Percentiles rank a stretch among this genome's conserved stretches.
These are phyloP conservation scores for Botrytis hyacinthi DNA, from an alignment of 2,329 filamentous ascomycete species.

Conservation along the genomic window DNA sequence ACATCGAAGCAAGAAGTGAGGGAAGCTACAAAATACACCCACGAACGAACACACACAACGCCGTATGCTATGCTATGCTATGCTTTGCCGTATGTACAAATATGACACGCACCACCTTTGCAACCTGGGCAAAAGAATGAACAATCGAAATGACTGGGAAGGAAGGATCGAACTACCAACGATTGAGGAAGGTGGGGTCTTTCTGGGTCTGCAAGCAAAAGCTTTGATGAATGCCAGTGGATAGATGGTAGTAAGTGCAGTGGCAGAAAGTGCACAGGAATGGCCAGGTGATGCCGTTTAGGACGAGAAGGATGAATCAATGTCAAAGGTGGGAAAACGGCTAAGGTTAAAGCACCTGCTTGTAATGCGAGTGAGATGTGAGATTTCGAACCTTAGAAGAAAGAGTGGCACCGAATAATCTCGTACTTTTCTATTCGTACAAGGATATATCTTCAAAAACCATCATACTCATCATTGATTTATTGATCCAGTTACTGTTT, in stretches of 20 bases:
- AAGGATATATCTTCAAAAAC: background rate
- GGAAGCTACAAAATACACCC: background rate
- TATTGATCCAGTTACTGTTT: background rate
- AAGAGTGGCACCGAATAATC: background rate
- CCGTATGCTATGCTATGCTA: background rate
- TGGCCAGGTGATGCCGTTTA: background rate
- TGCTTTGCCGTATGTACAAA: background rate
- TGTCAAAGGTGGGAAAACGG: background rate
- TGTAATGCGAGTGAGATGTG: constrained; percentile 1
- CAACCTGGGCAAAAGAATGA: background rate
- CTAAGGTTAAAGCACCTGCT: background rate
- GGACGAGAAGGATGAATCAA: background rate
- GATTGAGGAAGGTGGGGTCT: constrained; percentile 14
- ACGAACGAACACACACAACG: background rate
- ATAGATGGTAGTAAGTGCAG: background rate
- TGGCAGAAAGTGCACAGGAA: background rate
- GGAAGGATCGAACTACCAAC: constrained; percentile 20
- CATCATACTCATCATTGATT: background rate
- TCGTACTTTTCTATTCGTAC: background rate
- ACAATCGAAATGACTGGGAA: constrained; percentile 8
- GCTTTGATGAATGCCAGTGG: background rate
- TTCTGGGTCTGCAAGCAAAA: background rate
- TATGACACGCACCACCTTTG: constrained; percentile 14
- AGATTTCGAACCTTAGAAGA: background rate
- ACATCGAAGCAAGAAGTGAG: constrained; percentile 17